Base-by-base conservation (phyloP, 345 rosid genomes). In the Lenwebbia sp. region DNA sequence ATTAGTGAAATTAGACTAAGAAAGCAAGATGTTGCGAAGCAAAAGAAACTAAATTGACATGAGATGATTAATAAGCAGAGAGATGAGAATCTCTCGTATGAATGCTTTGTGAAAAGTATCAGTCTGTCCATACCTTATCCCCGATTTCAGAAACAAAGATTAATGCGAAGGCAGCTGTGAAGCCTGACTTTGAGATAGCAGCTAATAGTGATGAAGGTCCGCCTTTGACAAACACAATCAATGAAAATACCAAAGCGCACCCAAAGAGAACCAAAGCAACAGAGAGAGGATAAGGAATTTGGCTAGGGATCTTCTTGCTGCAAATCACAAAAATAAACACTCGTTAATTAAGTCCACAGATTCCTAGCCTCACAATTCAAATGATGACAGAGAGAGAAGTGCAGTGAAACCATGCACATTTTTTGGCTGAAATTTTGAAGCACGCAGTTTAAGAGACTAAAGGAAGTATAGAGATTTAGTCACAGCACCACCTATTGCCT, bases 141-240 rank as follows among this genome's bases (percentile, higher is more conserved):
- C 99, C 99, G 51, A 97, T 96, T 92, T 97, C 99, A 19, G 99
- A 97, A 87, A 97, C 98, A 92, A 96, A 95, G 88, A 97, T 97
- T 82, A 97, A 90, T 37, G 95, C 91, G 95, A 97, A 97, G 83
- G 99, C 99, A 86, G 99, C 99, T 50, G 99, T 93, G 88, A 97
- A 93, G 86, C 99, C 99, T 62, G 99, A 96, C 91, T 97, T 97
- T 81, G 99, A 91, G 56, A 96, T 92, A 17, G 98, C 95, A 74
- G 99, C 94, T 88, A 97, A 88, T 89, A 93, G 88, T 51, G 95
- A 93, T 41, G 96, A 92, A 82, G 98, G 96, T 87, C 96, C 94
- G 78, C 94, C 95, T 86, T 92, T 97, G 83, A 84, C 94, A 87
- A 94, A 97, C 81, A 94, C 92, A 89, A 95, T 93, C 52, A 95